Base-by-base conservation (phyloP, 768 basidiomycete species). In the Tubosaeta sp. region DNA sequence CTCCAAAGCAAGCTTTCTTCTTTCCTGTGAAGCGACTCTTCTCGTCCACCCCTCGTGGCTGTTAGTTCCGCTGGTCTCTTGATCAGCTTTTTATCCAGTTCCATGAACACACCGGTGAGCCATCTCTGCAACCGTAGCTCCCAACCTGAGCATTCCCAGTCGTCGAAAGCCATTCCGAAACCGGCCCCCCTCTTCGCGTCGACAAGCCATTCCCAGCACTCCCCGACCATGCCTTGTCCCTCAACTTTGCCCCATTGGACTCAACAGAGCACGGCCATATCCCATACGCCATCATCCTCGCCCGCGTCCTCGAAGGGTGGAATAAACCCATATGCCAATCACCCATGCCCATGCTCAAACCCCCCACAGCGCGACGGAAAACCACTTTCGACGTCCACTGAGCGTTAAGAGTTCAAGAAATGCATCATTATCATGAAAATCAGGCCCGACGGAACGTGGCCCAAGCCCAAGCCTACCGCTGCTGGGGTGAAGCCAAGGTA, bases 381-480 rank as follows among this genome's bases (percentile, higher is more conserved):
- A 1, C 71, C 78, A 11, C 83, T 72, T 40, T 74, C 69, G 69
- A 82, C 66, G 27, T 71, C 65, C 30, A 75, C 74, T 1, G 90
- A 96, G 59, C 83, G 87, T 60, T 77, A 85, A 54, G 82, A 78
- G 24, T 95, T 97, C 76, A 93, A 94, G 63, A 71, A 78, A 30
- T 48, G 48, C 3, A 71, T 98, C 39, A 68, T 74, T n/a, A 71
- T 71, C 1, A 80, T 85, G 75, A 83, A 84, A 60, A 63, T 78
- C 51, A 92, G 90, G 60, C 59, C 70, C 0, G 96, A 99, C 63
- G 93, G 97, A 64, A 96, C 53, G 95, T 98, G 68, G 95, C 94
- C 2, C 80, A 87, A 61, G 77, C 86, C 8, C 90, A 96, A 64
- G 90, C 88, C 0, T 94, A 90, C 67, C 83, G 89, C 24, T 80